A percentile compares a stretch with the other conserved stretches of the same genome.
Conservation (phyloP, 2,329 filamentous ascomycete species). For the Penicillium verrucosum region DNA sequence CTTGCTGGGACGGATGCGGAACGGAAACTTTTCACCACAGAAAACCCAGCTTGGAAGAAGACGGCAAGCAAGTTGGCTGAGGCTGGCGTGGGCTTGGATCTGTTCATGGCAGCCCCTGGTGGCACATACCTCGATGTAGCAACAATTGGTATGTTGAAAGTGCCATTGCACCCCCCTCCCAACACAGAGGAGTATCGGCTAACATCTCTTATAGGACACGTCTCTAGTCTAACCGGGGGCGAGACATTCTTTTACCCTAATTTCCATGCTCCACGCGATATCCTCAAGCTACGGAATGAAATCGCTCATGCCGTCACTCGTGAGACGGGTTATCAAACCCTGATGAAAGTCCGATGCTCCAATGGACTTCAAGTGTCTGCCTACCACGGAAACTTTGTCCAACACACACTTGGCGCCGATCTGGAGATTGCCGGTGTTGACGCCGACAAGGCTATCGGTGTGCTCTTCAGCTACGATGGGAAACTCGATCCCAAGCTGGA, state of each 20-base stretch:
- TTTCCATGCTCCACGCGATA: constrained; percentile 83
- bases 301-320: constrained; percentile 80
- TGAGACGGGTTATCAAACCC: constrained; percentile 89
- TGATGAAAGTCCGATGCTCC: constrained; percentile 98
- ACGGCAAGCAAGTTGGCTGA: constrained; percentile 83
- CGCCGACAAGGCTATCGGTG: constrained; percentile 86
- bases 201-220: constrained; percentile 58
- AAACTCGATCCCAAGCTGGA: constrained; percentile 97
- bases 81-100: constrained; percentile 81
- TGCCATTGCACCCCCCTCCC: not conserved
- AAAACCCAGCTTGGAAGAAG: constrained; percentile 85
- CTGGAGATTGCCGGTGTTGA: constrained; percentile 91
- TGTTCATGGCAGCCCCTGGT: constrained; percentile 88
- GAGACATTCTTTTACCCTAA: constrained; percentile 97
- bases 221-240: constrained; percentile 84
- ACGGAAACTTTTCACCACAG: constrained; percentile 86
- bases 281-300: constrained; percentile 77
- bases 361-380: constrained; percentile 88
- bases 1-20: constrained; percentile 82
- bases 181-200: not conserved
- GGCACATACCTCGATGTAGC: constrained; percentile 91
- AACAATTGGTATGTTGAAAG: constrained; percentile 66
- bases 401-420: constrained; percentile 92
- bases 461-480: constrained; percentile 92
- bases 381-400: constrained; percentile 96